Evolutionary conservation across 768 basidiomycete species (phyloP).

Genomic region (Collybia nuda): DNA sequence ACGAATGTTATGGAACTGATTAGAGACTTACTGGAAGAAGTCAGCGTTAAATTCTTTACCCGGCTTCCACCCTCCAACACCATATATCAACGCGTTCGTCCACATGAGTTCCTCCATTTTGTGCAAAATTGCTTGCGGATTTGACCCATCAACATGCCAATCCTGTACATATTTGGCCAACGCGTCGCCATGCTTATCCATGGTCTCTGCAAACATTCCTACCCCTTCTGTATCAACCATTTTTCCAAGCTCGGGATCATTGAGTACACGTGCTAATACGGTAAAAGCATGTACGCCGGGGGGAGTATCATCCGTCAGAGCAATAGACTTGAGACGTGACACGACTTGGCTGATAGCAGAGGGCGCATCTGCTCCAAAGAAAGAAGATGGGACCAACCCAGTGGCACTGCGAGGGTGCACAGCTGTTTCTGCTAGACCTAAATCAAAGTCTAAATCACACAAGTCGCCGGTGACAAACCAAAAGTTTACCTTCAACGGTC

Average conservation of each 20-base stretch:
- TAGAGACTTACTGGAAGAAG: constrained; percentile 18
- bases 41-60: constrained; percentile 20
- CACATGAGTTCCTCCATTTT: constrained; percentile 19
- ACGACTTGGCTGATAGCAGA: constrained; percentile 7
- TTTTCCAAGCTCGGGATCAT: constrained; percentile 17
- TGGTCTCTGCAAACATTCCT: constrained; percentile 10
- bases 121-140: constrained; percentile 9
- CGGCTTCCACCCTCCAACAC: constrained; percentile 16
- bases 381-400: constrained; percentile 15
- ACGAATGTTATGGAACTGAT: neutral
- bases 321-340: constrained; percentile 12
- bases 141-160: constrained; percentile 16
- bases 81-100: constrained; percentile 19
- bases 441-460: neutral
- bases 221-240: constrained; percentile 5
- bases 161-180: constrained; percentile 12
- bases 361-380: constrained; percentile 3
- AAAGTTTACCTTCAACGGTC: constrained; percentile 54
- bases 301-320: neutral
- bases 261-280: constrained; percentile 15
- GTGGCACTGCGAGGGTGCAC: constrained; percentile 36
- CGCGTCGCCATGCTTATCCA: constrained; percentile 8
- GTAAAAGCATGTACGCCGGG: constrained; percentile 16
- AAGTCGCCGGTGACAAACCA: neutral
- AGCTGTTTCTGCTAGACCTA: constrained; percentile 58